phyloP scores from a whole-genome alignment of 495 filamentous ascomycete species.

The Xylaria grammica region DNA sequence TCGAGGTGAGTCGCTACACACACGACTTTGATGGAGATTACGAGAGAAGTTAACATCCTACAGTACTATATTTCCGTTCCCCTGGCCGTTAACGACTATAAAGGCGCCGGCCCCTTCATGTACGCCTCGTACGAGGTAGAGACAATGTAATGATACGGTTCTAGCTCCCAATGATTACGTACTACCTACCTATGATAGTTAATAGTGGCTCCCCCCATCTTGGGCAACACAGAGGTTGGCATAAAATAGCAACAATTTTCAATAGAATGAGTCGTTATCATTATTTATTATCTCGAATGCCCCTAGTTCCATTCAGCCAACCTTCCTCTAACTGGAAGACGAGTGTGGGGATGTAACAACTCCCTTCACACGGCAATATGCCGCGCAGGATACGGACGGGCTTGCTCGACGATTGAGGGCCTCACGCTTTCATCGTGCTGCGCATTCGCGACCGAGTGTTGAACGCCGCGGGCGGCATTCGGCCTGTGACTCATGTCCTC shows the following conservation, averaged over 20 bases:
- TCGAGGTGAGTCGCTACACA: conserved; percentile 38
- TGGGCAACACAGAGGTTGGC: too few species aligned
- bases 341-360: neutral
- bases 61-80: conserved; percentile 58
- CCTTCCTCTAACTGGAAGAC: too few species aligned
- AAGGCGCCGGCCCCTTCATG: conserved; percentile 55
- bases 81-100: conserved; percentile 50
- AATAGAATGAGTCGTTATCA: too few species aligned
- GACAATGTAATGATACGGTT: conserved; percentile 16
- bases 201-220: too few species aligned
- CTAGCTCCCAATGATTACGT: neutral
- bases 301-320: too few species aligned
- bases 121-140: conserved; percentile 56
- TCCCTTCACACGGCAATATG: neutral
- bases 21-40: conserved; percentile 14
- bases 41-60: conserved; percentile 14
- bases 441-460: neutral
- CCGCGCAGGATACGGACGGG: neutral
- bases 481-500: neutral
- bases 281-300: too few species aligned
- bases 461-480: neutral
- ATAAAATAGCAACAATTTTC: too few species aligned
- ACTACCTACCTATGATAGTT: too few species aligned
- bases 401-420: neutral
- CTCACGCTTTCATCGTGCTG: neutral